A percentile compares a stretch with the other conserved stretches of the same genome.
Conservation (phyloP, 208 protist genomes). For the Naegleria fowleri region DNA sequence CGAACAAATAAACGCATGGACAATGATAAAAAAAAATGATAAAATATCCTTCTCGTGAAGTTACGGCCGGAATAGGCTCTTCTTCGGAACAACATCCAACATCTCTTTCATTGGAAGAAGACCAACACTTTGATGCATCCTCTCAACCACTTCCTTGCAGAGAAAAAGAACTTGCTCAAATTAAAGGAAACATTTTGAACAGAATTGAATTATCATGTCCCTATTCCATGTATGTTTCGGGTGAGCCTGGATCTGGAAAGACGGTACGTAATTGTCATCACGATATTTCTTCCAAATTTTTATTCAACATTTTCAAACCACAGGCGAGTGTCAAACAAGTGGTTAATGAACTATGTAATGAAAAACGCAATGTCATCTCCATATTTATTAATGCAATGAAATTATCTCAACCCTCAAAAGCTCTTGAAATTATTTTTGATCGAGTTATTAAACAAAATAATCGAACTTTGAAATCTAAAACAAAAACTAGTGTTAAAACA, state of each 20-base stretch:
- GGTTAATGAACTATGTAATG: background rate
- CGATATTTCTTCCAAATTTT: background rate
- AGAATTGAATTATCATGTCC: background rate
- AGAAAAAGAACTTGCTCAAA: background rate
- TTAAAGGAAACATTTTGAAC: background rate
- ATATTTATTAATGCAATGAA: slow-evolving; percentile 23
- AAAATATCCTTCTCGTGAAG: too few species aligned
- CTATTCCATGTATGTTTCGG: background rate
- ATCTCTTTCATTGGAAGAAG: background rate
- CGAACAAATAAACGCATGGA: too few species aligned
- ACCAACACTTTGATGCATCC: too few species aligned
- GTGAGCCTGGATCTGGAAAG: slow-evolving; percentile 11
- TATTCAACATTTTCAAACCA: background rate
- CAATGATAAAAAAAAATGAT: too few species aligned
- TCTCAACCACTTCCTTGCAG: background rate
- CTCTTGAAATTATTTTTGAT: background rate
- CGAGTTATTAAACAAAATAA: background rate
- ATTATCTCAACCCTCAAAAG: background rate
- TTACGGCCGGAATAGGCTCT: background rate
- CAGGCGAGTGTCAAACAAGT: background rate
- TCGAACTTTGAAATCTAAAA: background rate
- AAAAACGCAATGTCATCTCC: background rate
- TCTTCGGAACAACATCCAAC: background rate
- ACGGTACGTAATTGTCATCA: background rate
- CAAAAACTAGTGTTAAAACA: background rate